Conservation (phyloP, 2,329 filamentous ascomycete genomes). For the Botrytis fabae region DNA sequence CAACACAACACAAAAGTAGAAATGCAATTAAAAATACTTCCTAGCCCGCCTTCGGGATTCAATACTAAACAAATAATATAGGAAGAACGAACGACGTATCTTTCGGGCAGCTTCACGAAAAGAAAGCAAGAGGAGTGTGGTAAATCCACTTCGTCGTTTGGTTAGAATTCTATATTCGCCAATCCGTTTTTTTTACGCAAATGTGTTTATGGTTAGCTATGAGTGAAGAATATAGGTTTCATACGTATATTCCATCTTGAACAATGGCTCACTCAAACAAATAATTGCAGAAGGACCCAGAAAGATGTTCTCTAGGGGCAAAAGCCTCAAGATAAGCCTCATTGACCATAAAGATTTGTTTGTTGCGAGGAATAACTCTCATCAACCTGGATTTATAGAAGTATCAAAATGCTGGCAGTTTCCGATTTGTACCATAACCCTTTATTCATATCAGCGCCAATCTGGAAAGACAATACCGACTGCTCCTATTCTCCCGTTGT, state of each 20-base stretch:
- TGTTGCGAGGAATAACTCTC: neutral
- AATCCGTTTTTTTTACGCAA: neutral
- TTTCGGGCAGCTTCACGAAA: neutral
- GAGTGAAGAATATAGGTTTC: neutral
- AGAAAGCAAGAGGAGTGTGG: too few species aligned
- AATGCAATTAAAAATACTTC: neutral
- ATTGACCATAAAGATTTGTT: neutral
- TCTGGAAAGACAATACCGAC: neutral
- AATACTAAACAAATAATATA: neutral
- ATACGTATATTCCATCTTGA: neutral
- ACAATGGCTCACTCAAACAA: neutral
- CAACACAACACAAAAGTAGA: neutral
- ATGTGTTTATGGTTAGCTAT: neutral
- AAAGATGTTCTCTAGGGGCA: neutral
- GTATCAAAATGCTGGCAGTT: neutral
- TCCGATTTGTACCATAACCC: constrained; percentile 4
- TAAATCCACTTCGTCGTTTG: neutral
- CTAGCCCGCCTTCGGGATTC: neutral
- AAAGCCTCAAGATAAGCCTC: neutral
- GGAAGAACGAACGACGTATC: neutral
- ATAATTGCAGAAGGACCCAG: neutral
- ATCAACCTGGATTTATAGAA: neutral
- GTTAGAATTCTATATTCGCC: neutral
- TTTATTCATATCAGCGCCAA: constrained; percentile 1
- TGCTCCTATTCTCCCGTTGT: neutral